Evolutionary conservation across 1,284 basidiomycete species (phyloP).

Genomic region (Trametes polyzona): DNA sequence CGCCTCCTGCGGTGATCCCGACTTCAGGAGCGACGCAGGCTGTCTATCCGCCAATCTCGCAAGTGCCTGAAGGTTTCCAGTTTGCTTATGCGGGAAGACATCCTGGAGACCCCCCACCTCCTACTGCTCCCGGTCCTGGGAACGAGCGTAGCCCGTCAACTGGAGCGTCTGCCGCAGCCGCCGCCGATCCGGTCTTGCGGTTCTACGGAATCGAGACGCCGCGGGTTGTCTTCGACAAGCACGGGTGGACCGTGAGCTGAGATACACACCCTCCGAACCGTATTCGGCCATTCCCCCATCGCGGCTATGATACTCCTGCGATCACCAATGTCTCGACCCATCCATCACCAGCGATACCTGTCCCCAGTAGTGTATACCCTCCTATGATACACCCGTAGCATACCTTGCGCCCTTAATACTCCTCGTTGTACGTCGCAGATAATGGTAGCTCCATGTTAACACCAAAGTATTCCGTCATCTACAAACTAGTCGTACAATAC

Average conservation of each 20-base stretch:
- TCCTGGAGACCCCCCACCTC: not conserved
- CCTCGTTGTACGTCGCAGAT: not conserved
- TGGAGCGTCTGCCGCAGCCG: not conserved
- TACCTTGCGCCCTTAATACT: not conserved
- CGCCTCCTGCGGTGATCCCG: not conserved
- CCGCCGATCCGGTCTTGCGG: not conserved
- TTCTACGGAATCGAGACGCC: constrained; percentile 11
- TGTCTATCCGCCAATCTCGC: not conserved
- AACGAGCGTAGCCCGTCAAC: not conserved
- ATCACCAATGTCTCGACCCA: too few relatives aligned
- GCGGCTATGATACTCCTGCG: too few relatives aligned
- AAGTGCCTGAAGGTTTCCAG: not conserved
- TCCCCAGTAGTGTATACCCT: too few relatives aligned
- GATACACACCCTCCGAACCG: not conserved
- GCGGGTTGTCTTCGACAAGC: constrained; percentile 5
- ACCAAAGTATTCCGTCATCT: not conserved
- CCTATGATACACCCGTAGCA: not conserved
- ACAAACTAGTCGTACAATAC: constrained; percentile 3
- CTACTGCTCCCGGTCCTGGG: not conserved
- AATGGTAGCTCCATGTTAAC: not conserved
- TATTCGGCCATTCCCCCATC: not conserved
- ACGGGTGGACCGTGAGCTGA: constrained; percentile 14
- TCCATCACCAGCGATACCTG: too few relatives aligned
- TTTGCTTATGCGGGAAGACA: not conserved
- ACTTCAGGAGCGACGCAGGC: not conserved